These are phyloP conservation scores for Fraxinus cuspidata DNA, from an alignment of 257 asterid genomes.

Conservation along the genomic window DNA sequence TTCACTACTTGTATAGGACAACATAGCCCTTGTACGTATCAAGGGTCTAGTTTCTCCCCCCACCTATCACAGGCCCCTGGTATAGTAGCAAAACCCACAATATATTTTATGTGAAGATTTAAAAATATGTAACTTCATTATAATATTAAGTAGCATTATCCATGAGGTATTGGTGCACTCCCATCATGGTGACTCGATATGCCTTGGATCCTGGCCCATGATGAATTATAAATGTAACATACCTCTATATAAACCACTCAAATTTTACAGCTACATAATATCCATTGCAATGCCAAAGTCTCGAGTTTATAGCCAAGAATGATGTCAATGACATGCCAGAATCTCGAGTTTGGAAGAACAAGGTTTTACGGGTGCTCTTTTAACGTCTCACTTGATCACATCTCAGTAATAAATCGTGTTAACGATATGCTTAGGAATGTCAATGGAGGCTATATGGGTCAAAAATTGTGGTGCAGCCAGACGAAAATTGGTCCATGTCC, in stretches of 20 bases:
- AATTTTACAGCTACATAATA: slow-evolving; percentile 32
- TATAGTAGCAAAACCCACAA: too few relatives aligned
- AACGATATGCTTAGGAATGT: slow-evolving; percentile 47
- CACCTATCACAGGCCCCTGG: too few relatives aligned
- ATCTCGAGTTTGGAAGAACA: slow-evolving; percentile 61
- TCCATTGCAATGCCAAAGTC: slow-evolving; percentile 16
- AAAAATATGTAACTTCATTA: neutral
- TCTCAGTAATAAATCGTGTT: slow-evolving; percentile 34
- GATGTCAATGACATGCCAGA: slow-evolving; percentile 68
- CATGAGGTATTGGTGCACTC: neutral
- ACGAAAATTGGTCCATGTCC: slow-evolving; percentile 53
- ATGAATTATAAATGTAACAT: neutral
- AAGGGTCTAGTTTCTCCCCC: too few relatives aligned
- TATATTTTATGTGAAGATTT: too few relatives aligned
- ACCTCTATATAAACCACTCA: neutral
- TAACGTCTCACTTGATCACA: slow-evolving; percentile 43
- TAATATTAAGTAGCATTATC: too few relatives aligned
- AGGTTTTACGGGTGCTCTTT: slow-evolving; percentile 71
- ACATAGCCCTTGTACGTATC: too few relatives aligned
- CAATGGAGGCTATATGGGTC: slow-evolving; percentile 43
- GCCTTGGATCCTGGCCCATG: neutral
- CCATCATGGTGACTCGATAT: neutral
- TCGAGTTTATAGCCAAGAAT: slow-evolving; percentile 36
- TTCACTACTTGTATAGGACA: too few relatives aligned
- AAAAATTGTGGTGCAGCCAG: slow-evolving; percentile 45